Conservation (phyloP, 345 rosid species). For the Gossypium thurberi region DNA sequence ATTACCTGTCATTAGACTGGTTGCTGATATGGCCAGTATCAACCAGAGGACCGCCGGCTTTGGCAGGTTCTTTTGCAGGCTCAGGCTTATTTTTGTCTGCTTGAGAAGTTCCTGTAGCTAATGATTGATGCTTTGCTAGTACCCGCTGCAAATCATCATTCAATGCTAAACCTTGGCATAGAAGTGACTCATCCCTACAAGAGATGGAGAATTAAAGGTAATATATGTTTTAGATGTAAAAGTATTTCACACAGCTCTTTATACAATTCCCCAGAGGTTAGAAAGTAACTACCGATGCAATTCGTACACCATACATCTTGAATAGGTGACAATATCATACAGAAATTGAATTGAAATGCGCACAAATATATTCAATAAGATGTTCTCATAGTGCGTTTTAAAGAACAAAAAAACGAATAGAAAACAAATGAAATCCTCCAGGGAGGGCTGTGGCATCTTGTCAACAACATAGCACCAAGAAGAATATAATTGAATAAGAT, state of each 20-base stretch:
- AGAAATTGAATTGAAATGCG: neutral
- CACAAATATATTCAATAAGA: neutral
- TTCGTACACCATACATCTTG: neutral
- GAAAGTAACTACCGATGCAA: neutral
- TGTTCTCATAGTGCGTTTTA: neutral
- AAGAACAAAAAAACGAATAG: neutral
- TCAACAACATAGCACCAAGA: neutral
- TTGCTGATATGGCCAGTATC: conserved; percentile 60
- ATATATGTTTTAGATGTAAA: neutral
- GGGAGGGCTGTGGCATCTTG: neutral
- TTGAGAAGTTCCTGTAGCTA: conserved; percentile 61
- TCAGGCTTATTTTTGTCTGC: conserved; percentile 46
- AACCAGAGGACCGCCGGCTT: conserved; percentile 59
- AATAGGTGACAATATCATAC: neutral
- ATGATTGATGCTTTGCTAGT: conserved; percentile 78
- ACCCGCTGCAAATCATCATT: conserved; percentile 98
- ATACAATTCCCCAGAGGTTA: neutral
- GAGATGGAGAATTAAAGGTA: conserved; percentile 2
- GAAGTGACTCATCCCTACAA: conserved; percentile 85
- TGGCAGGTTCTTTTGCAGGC: conserved; percentile 45
- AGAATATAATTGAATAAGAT: neutral
- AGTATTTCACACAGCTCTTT: neutral
- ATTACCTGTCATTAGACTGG: conserved; percentile 46
- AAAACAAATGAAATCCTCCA: neutral
- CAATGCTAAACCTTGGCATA: conserved; percentile 81